Evolutionary conservation across 768 basidiomycete species (phyloP), one percentile per base, ranked within the genome.

Genomic region (Suillus cothurnatus): DNA sequence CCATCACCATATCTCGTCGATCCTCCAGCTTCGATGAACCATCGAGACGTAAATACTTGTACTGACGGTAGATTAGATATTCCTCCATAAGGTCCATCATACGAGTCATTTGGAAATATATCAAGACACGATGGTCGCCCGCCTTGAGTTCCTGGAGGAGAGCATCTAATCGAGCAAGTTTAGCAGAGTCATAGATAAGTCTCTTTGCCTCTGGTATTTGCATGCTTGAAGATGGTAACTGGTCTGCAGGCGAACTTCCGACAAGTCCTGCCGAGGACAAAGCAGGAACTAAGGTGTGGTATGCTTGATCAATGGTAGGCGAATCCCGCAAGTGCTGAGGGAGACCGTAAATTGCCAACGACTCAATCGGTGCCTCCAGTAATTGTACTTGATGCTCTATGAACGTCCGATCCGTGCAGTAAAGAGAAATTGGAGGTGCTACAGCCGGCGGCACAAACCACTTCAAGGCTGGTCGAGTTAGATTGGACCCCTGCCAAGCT

Each of bases 31-130:
- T 95, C 34, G 95, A 97, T 2, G 92, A 92, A 43, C 96, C 96
- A 77, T 98, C 96, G 63, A 98, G 80, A 43, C 96, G 86, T 21
- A 97, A 81, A 73, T 98, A 97, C 77, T 95, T 96, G 82, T 95
- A 95, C 76, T 98, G 96, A 2, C 97, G 89, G 79, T 92, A 97
- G 64, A 97, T 94, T 66, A 99, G 83, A 75, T 98, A 99, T 75
- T 99, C 97, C 77, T 99, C 97, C 88, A 99, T 96, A 59, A 99
- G 82, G 75, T 98, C 96, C 90, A 99, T 97, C 97, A 99, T 99
- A 65, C 91, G 88, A 15, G 97, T 99, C 97, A 99, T 99, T 78
- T 99, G 97, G 89, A 98, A 99, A 80, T 99, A 99, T 23, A 99
- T 85, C 71, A 99, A 79, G 17, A 97, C 94, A 55, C 95, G 89